phyloP scores from a whole-genome alignment of 139 green algal genomes.

The Penium margaritaceum region DNA sequence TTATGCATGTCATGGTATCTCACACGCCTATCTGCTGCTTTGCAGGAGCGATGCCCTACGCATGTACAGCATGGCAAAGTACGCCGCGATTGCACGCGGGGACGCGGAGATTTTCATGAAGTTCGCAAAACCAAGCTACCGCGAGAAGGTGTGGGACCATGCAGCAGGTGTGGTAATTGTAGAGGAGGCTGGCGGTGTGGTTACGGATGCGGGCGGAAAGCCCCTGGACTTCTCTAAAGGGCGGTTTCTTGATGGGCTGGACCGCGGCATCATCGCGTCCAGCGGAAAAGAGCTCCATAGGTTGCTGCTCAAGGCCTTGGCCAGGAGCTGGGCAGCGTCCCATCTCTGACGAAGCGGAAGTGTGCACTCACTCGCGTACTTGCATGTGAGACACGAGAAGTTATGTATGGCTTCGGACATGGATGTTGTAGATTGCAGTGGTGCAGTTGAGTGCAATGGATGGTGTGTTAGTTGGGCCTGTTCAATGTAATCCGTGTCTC shows the following conservation, averaged over 20 bases:
- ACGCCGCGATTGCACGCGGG: slow-evolving; percentile 46
- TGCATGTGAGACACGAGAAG: too few species aligned
- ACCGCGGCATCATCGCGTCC: slow-evolving; percentile 49
- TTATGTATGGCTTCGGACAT: too few species aligned
- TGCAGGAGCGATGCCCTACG: slow-evolving; percentile 26
- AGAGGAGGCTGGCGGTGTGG: slow-evolving; percentile 51
- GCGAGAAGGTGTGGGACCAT: slow-evolving; percentile 57
- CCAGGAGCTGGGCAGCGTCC: too few species aligned
- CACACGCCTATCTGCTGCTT: too few species aligned
- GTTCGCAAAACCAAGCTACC: slow-evolving; percentile 49
- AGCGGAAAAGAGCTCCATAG: slow-evolving; percentile 41
- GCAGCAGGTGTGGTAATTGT: slow-evolving; percentile 52
- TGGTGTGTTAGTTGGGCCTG: too few species aligned
- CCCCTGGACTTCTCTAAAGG: slow-evolving; percentile 49
- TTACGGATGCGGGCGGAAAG: slow-evolving; percentile 48
- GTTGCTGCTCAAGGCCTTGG: too few species aligned
- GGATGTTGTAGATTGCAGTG: too few species aligned
- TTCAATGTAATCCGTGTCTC: too few species aligned
- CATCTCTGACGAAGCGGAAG: too few species aligned
- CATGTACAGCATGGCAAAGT: slow-evolving; percentile 54
- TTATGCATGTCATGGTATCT: too few species aligned
- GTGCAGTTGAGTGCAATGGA: too few species aligned
- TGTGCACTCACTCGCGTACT: too few species aligned
- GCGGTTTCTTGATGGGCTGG: slow-evolving; percentile 42
- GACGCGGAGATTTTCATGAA: slow-evolving; percentile 57